Evolutionary conservation across 768 basidiomycete species (phyloP), one percentile per base, ranked within the genome.

Genomic region (Wakefieldia striispora): DNA sequence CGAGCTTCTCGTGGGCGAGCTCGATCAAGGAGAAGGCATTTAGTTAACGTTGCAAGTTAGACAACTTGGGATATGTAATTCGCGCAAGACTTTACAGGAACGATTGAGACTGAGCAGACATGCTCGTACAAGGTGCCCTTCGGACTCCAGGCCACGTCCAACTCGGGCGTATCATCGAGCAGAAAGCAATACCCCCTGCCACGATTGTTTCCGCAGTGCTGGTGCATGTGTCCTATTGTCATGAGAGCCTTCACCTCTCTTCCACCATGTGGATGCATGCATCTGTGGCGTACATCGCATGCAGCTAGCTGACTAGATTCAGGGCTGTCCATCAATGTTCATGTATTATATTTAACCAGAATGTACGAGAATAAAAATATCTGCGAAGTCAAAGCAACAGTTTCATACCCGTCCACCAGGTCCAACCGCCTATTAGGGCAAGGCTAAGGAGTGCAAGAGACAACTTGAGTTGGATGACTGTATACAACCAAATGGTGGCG

Each of bases 121-220:
- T 79, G 88, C 87, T 85, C 73, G 79, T 82, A 83, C 29, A 84
- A 87, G 86, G 86, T 88, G 84, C 86, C 84, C 64, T 70, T 58
- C 77, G 77, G 81, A 78, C 72, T 53, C 63, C 75, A 86, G 75
- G 60, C 60, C 70, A 71, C 76, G 77, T 73, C 78, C 78, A 77
- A 75, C 50, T 47, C 69, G 85, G 26, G 86, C 83, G 86, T 88
- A 88, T 88, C 67, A 73, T 84, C 80, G 83, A 84, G 85, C 87
- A 78, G 58, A 88, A 34, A 88, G 71, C 47, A 47, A 71, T 11
- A 21, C 40, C 12, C n/a, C 21, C 42, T 35, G 35, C 44, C 21
- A 3, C 24, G 31, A 19, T 1, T 51, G 23, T 26, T 37, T 19
- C 34, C 10, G n/a, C 10, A 11, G 12, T 47, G n/a, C 44, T 16